These are phyloP conservation scores for Jackrogersella multiformis DNA, from an alignment of 495 filamentous ascomycete genomes.

Conservation along the genomic window DNA sequence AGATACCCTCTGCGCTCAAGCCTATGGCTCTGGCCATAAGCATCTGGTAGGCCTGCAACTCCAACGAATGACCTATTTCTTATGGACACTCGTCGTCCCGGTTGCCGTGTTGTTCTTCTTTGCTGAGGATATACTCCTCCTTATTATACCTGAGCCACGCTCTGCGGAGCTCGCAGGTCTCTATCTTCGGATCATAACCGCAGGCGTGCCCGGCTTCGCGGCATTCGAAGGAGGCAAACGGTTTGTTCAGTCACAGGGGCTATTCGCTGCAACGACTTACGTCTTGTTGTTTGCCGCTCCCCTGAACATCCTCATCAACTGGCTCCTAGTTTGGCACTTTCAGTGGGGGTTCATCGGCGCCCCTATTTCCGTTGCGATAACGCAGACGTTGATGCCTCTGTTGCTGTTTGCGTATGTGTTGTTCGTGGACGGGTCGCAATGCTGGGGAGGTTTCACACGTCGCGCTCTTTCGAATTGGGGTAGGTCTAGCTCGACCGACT, in stretches of 20 bases:
- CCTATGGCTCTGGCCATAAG: constrained; percentile 74
- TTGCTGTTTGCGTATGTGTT: constrained; percentile 77
- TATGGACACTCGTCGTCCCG: constrained; percentile 70
- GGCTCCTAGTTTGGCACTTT: constrained; percentile 75
- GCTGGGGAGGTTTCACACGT: constrained; percentile 84
- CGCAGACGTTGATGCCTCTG: constrained; percentile 81
- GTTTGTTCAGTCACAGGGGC: constrained; percentile 76
- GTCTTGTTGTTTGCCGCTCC: constrained; percentile 72
- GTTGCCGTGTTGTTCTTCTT: constrained; percentile 68
- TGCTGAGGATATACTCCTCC: constrained; percentile 63
- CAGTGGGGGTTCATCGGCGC: constrained; percentile 84
- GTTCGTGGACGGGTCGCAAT: constrained; percentile 78
- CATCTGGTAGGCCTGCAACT: constrained; percentile 74
- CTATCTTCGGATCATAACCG: constrained; percentile 71
- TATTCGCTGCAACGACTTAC: constrained; percentile 73
- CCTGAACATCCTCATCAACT: constrained; percentile 72
- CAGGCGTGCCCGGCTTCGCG: constrained; percentile 74
- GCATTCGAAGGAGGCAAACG: constrained; percentile 76
- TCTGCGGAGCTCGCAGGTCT: constrained; percentile 71
- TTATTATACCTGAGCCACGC: constrained; percentile 68
- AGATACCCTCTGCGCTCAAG: constrained; percentile 79
- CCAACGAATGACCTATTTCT: constrained; percentile 74
- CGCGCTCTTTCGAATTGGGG: constrained; percentile 82
- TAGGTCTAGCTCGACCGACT: constrained; percentile 18
- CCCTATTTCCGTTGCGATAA: constrained; percentile 83